A percentile compares a stretch with the other conserved stretches of the same genome.
Conservation (phyloP, 2,329 filamentous ascomycete species). For the Fusarium tuaranense region DNA sequence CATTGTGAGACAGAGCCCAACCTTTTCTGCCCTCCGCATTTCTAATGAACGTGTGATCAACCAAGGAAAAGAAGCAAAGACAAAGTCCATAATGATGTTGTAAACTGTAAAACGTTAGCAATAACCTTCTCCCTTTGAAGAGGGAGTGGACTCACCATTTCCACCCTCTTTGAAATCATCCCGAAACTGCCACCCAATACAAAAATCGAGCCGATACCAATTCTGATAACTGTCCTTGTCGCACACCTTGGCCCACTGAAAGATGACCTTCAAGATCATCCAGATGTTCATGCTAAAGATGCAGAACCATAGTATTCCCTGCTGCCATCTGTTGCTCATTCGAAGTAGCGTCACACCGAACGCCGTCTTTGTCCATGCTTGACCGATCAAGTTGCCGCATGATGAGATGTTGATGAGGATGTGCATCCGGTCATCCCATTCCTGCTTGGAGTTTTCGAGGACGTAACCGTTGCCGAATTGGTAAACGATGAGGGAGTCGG, state of each 20-base stretch:
- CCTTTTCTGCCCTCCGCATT: slow-evolving; percentile 61
- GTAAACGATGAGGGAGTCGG: slow-evolving; percentile 58
- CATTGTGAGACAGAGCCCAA: slow-evolving; percentile 63
- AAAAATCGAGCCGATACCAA: slow-evolving; percentile 61
- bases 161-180: slow-evolving; percentile 62
- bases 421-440: slow-evolving; percentile 64
- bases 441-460: slow-evolving; percentile 48
- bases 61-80: slow-evolving; percentile 63
- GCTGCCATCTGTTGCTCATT: slow-evolving; percentile 59
- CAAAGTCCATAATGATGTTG: slow-evolving; percentile 66
- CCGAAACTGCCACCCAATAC: slow-evolving; percentile 53
- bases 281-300: slow-evolving; percentile 61
- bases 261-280: slow-evolving; percentile 60
- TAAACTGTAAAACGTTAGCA: slow-evolving; percentile 52
- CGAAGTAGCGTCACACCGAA: slow-evolving; percentile 53
- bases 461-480: slow-evolving; percentile 63
- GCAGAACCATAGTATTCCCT: slow-evolving; percentile 60
- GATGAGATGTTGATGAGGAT: slow-evolving; percentile 61
- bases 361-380: slow-evolving; percentile 53
- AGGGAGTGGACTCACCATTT: slow-evolving; percentile 63
- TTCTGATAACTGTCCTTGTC: slow-evolving; percentile 55
- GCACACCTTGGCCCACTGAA: slow-evolving; percentile 63
- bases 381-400: slow-evolving; percentile 51
- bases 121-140: too few species aligned
- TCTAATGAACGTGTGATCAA: slow-evolving; percentile 60